These are phyloP conservation scores for Paecilomyces variotii DNA, from an alignment of 2,329 filamentous ascomycete species.

Conservation along the genomic window DNA sequence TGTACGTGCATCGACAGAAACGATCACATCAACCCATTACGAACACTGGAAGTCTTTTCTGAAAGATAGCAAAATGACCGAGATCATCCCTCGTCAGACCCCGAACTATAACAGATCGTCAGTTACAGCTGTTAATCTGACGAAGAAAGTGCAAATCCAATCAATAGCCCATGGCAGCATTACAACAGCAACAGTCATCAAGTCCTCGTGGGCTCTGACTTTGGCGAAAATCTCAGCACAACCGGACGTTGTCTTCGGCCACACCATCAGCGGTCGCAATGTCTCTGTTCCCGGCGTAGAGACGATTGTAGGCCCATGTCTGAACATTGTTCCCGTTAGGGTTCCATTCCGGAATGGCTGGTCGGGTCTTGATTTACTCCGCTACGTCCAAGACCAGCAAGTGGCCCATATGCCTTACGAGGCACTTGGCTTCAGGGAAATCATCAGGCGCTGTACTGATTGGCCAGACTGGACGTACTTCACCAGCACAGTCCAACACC, in stretches of 20 bases:
- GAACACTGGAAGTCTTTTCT: conserved; percentile 57
- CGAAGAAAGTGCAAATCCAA: conserved; percentile 26
- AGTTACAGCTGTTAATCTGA: conserved; percentile 27
- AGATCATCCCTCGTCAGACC: conserved; percentile 25
- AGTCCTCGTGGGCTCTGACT: conserved; percentile 58
- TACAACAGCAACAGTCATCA: conserved; percentile 58
- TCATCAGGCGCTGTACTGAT: conserved; percentile 37
- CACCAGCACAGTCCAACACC: conserved; percentile 33
- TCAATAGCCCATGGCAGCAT: conserved; percentile 47
- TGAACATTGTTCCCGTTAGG: conserved; percentile 59
- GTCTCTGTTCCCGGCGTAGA: conserved; percentile 49
- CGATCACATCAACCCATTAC: conserved; percentile 40
- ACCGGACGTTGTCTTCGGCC: conserved; percentile 56
- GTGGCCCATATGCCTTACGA: conserved; percentile 50
- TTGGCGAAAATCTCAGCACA: conserved; percentile 47
- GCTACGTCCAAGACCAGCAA: conserved; percentile 50
- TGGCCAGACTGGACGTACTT: conserved; percentile 36
- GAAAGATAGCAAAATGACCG: conserved; percentile 45
- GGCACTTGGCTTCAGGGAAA: conserved; percentile 47
- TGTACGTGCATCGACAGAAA: conserved; percentile 33
- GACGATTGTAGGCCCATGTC: conserved; percentile 55
- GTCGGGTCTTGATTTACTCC: conserved; percentile 47
- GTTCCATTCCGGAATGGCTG: conserved; percentile 46
- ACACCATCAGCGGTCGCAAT: conserved; percentile 58
- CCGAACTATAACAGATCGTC: conserved; percentile 29